Percentiles rank a stretch among this genome's conserved stretches.
phyloP scores from a whole-genome alignment of 768 basidiomycete genomes.

The Erythrobasidium yunnanense region DNA sequence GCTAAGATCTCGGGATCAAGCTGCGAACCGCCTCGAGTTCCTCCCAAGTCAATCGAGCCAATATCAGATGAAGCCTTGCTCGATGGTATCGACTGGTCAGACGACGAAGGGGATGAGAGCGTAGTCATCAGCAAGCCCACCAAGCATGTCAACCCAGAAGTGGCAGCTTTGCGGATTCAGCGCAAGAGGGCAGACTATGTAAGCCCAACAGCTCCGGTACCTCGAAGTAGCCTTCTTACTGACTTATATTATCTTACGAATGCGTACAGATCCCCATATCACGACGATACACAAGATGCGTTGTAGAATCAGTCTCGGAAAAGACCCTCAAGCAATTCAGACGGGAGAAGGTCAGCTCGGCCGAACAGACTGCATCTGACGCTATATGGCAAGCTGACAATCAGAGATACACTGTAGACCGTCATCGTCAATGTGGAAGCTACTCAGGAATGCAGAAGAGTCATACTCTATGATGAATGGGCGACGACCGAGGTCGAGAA shows the following conservation, averaged over 20 bases:
- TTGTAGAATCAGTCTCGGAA: conserved; percentile 1
- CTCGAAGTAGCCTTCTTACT: neutral
- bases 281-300: conserved; percentile 15
- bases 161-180: neutral
- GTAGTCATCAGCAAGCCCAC: neutral
- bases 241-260: neutral
- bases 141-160: neutral
- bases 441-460: conserved; percentile 42
- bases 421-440: conserved; percentile 48
- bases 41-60: neutral
- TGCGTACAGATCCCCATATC: conserved; percentile 9
- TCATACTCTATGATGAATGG: conserved; percentile 73
- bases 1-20: too few relatives aligned
- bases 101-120: neutral
- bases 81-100: neutral
- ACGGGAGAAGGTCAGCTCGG: conserved; percentile 46
- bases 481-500: conserved; percentile 51
- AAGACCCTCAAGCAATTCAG: conserved; percentile 32
- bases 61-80: neutral
- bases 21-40: too few relatives aligned
- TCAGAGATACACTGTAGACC: conserved; percentile 42
- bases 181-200: neutral
- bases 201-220: neutral
- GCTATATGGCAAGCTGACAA: neutral
- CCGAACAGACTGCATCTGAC: neutral